Conservation (phyloP, 1,284 basidiomycete species). For the Cyathus pygmaeus region DNA sequence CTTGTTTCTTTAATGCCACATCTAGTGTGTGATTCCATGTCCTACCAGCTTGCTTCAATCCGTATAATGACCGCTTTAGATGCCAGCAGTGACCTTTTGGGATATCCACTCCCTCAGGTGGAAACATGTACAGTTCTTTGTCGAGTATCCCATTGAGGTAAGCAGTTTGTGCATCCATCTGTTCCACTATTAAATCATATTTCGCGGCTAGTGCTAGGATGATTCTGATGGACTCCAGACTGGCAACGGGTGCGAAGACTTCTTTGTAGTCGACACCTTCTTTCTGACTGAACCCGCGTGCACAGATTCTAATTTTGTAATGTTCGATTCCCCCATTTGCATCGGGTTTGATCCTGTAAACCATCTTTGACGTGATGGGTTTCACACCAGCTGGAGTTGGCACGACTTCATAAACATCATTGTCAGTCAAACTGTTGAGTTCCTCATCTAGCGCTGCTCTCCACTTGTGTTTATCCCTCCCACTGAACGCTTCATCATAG, state of each 20-base stretch:
- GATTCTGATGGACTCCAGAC: constrained; percentile 37
- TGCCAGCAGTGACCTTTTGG: not conserved
- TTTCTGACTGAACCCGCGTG: not conserved
- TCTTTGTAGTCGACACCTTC: not conserved
- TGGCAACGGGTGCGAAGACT: constrained; percentile 43
- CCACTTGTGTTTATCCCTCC: constrained; percentile 8
- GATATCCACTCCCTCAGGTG: constrained; percentile 1
- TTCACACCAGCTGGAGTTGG: constrained; percentile 17
- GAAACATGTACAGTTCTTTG: not conserved
- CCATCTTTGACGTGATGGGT: constrained; percentile 2
- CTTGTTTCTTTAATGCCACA: constrained; percentile 1
- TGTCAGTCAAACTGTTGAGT: constrained; percentile 13
- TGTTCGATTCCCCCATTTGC: constrained; percentile 13
- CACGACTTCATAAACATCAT: constrained; percentile 23
- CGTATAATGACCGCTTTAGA: constrained; percentile 5
- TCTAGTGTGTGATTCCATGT: constrained; percentile 4
- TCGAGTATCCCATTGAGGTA: not conserved
- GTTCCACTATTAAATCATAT: constrained; percentile 38
- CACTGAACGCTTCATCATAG: constrained; percentile 5
- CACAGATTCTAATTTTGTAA: constrained; percentile 6
- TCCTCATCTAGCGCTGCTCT: constrained; percentile 12
- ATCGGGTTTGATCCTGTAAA: not conserved
- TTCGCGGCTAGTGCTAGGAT: constrained; percentile 42
- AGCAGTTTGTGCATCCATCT: constrained; percentile 39
- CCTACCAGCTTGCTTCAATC: constrained; percentile 6